Percentiles rank a stretch among this genome's conserved stretches.
These are phyloP conservation scores for Sarocladium strictum DNA, from an alignment of 2,329 filamentous ascomycete species.

Conservation along the genomic window DNA sequence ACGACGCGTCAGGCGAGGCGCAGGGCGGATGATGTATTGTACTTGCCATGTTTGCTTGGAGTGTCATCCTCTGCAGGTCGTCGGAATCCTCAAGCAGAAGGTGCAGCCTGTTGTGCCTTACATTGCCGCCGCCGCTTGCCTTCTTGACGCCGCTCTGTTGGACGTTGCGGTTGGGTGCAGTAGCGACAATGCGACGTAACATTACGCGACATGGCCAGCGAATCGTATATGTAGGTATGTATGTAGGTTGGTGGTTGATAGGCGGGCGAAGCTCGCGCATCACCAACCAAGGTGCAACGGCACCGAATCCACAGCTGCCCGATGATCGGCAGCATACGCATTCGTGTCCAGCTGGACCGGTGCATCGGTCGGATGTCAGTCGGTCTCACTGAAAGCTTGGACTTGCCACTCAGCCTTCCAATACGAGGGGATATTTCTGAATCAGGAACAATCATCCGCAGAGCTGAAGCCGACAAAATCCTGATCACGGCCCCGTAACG, in stretches of 20 bases:
- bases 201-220: not conserved
- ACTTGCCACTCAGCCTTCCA: not conserved
- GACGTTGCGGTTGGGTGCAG: not conserved
- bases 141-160: no score
- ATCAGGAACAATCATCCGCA: not conserved
- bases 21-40: no score
- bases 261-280: no score
- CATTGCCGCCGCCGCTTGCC: no score
- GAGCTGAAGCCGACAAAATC: not conserved
- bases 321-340: not conserved
- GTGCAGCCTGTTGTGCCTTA: not conserved
- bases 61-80: no score
- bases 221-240: no score
- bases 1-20: no score
- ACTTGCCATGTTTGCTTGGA: no score
- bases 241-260: no score
- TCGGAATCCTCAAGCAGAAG: no score
- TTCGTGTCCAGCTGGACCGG: not conserved
- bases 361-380: not conserved
- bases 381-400: constrained; percentile 4
- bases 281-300: no score
- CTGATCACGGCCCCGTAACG: no score
- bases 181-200: not conserved
- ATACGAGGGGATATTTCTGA: not conserved
- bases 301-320: not conserved